These are phyloP conservation scores for Fraxinus americana DNA, from an alignment of 257 asterid species.

Conservation along the genomic window DNA sequence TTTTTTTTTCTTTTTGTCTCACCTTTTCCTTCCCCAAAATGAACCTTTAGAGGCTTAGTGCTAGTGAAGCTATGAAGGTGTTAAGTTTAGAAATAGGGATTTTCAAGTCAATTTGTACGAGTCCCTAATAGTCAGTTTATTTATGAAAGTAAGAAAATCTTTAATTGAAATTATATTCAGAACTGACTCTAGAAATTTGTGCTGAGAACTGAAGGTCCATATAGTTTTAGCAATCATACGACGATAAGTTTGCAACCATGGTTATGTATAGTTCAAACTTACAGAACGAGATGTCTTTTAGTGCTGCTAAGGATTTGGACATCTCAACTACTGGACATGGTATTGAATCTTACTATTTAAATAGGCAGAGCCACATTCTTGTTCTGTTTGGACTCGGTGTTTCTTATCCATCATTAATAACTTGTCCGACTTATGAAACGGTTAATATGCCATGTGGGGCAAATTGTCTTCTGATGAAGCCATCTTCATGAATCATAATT, in stretches of 20 bases:
- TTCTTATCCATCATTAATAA: not conserved
- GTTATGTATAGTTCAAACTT: not conserved
- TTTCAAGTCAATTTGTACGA: not conserved
- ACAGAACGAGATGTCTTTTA: not conserved
- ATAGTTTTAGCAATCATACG: not conserved
- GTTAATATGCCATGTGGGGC: not conserved
- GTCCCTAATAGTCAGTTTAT: not conserved
- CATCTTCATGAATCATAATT: not conserved
- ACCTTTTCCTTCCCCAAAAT: not conserved
- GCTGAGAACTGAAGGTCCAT: not conserved
- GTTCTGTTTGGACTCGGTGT: not conserved
- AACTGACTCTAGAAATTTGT: not conserved
- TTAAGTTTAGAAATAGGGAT: not conserved
- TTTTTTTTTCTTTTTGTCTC: not conserved
- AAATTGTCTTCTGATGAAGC: not conserved
- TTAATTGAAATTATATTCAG: not conserved
- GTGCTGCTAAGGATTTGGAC: conserved; percentile 8
- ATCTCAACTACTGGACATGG: not conserved
- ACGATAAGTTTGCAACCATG: not conserved
- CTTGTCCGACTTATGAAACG: not conserved
- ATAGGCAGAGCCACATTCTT: not conserved
- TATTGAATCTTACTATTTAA: not conserved
- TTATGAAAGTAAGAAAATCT: not conserved
- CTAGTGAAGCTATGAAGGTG: not conserved
- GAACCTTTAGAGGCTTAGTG: not conserved